phyloP scores from a whole-genome alignment of 192 early-diverging fungal species.

The Entomortierella parvispora region DNA sequence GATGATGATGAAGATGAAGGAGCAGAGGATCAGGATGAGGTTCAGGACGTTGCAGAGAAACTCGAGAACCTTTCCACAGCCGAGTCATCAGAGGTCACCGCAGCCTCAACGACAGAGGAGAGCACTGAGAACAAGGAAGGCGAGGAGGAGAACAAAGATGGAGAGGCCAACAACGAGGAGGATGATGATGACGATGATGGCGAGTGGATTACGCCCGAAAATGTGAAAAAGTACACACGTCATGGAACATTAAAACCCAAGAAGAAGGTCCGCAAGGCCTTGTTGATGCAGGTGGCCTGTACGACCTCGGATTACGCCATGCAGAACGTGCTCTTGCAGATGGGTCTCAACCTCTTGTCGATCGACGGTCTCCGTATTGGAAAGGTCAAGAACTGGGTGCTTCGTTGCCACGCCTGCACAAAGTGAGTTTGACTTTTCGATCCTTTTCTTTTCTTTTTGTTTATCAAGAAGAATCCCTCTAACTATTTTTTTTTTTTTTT shows the following conservation, averaged over 20 bases:
- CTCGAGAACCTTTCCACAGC: constrained; percentile 36
- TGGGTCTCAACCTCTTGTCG: constrained; percentile 86
- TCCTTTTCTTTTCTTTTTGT: background rate
- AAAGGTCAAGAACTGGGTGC: constrained; percentile 85
- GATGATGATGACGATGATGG: constrained; percentile 74
- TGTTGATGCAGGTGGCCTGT: constrained; percentile 82
- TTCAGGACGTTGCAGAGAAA: constrained; percentile 30
- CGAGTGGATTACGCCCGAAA: constrained; percentile 94
- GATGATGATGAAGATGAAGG: constrained; percentile 22
- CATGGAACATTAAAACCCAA: constrained; percentile 62
- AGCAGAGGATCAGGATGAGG: constrained; percentile 14
- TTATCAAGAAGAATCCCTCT: no score
- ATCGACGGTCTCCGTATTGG: constrained; percentile 84
- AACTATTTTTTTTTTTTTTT: background rate
- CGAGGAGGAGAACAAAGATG: background rate
- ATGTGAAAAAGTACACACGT: constrained; percentile 78
- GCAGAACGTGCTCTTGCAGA: constrained; percentile 96
- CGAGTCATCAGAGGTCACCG: background rate
- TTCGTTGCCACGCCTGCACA: constrained; percentile 95
- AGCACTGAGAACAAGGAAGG: background rate
- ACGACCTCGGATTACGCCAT: constrained; percentile 94
- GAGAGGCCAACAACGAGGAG: constrained; percentile 21
- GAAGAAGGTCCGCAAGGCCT: constrained; percentile 29
- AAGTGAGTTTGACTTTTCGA: constrained; percentile 57
- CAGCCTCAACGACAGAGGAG: background rate